phyloP scores from a whole-genome alignment of 805 yeast genomes.

The Sugiyamaella valdiviana region DNA sequence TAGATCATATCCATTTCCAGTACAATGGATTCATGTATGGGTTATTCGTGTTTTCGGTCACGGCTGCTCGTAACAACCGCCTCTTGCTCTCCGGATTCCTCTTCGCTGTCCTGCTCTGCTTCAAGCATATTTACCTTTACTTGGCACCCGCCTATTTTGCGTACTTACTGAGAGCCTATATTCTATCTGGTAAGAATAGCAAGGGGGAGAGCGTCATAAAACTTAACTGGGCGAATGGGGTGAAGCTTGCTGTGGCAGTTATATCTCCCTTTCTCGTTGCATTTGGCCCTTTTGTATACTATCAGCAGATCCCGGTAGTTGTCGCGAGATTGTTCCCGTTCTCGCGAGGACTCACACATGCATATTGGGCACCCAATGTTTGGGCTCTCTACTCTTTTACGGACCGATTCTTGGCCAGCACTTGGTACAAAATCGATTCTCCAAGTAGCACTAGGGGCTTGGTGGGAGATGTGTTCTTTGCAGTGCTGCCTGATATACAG shows the following conservation, averaged over 20 bases:
- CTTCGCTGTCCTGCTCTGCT: slow-evolving; percentile 76
- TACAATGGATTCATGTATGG: slow-evolving; percentile 94
- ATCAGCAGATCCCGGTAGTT: slow-evolving; percentile 57
- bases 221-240: slow-evolving; percentile 53
- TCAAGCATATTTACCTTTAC: slow-evolving; percentile 89
- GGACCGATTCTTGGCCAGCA: slow-evolving; percentile 55
- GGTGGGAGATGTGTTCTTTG: slow-evolving; percentile 84
- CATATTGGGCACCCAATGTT: slow-evolving; percentile 97
- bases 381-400: slow-evolving; percentile 91
- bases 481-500: slow-evolving; percentile 70
- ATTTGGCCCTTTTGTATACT: slow-evolving; percentile 69
- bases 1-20: slow-evolving; percentile 96
- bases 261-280: slow-evolving; percentile 56
- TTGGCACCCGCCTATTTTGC: slow-evolving; percentile 91
- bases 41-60: slow-evolving; percentile 63
- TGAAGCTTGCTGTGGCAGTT: slow-evolving; percentile 60
- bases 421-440: slow-evolving; percentile 26
- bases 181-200: slow-evolving; percentile 36
- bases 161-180: slow-evolving; percentile 65
- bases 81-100: slow-evolving; percentile 51
- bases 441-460: slow-evolving; percentile 69
- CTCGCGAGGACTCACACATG: slow-evolving; percentile 91
- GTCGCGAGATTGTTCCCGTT: slow-evolving; percentile 79
- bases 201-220: slow-evolving; percentile 5
- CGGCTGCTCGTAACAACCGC: slow-evolving; percentile 55